Conservation (phyloP, 257 asterid species). For the Catharanthus roseus region DNA sequence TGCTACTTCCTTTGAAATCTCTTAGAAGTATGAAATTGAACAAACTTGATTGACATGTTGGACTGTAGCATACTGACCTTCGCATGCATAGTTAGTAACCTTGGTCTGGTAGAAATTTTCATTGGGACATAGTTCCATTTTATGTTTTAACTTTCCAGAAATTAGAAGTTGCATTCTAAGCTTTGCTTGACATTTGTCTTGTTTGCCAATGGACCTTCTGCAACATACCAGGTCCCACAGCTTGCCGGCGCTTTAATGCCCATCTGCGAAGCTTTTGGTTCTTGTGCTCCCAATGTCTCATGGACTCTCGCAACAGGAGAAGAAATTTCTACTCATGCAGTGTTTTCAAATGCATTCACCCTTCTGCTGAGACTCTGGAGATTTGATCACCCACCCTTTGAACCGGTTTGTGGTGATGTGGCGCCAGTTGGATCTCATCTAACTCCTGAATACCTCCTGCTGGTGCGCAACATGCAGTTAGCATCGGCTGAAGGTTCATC, state of each 20-base stretch:
- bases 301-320: slow-evolving; percentile 76
- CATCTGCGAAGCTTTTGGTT: slow-evolving; percentile 91
- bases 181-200: not conserved
- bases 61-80: not conserved
- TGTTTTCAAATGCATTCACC: slow-evolving; percentile 91
- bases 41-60: not conserved
- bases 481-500: slow-evolving; percentile 43
- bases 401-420: slow-evolving; percentile 58
- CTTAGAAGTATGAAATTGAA: not conserved
- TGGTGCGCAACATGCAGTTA: slow-evolving; percentile 68
- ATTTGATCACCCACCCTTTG: slow-evolving; percentile 87
- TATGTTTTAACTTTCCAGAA: not conserved
- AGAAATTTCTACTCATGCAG: slow-evolving; percentile 67
- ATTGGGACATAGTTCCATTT: not conserved
- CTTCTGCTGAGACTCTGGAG: slow-evolving; percentile 90
- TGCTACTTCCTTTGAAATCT: not conserved
- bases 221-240: slow-evolving; percentile 70
- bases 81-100: not conserved
- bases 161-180: not conserved
- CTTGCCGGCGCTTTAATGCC: slow-evolving; percentile 97
- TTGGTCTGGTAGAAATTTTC: not conserved
- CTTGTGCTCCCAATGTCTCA: slow-evolving; percentile 73
- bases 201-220: slow-evolving; percentile 15
- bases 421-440: slow-evolving; percentile 64
- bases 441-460: slow-evolving; percentile 80